A percentile compares a stretch with the other conserved stretches of the same genome.
Evolutionary conservation across 1,139 yeast species (phyloP).

Genomic region (Lodderomyces pseudojiufengensis): DNA sequence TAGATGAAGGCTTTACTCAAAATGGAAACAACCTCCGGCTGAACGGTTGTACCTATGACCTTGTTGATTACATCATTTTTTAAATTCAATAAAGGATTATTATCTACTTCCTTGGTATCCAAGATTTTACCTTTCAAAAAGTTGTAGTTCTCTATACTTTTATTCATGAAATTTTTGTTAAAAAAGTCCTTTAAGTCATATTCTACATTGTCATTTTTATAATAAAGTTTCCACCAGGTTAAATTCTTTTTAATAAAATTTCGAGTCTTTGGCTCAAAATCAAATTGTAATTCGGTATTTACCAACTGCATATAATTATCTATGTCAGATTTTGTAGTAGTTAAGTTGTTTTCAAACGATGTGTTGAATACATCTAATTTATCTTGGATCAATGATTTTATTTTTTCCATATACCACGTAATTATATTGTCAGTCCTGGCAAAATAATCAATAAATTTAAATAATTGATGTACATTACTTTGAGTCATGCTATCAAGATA

Average conservation of each 20-base stretch:
- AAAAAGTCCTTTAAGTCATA: constrained; percentile 43
- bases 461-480: constrained; percentile 37
- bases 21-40: constrained; percentile 34
- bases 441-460: constrained; percentile 31
- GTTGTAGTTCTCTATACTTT: constrained; percentile 39
- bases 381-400: constrained; percentile 13
- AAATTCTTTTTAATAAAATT: constrained; percentile 30
- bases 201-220: constrained; percentile 44
- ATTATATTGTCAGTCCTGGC: constrained; percentile 21
- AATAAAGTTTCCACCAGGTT: constrained; percentile 45
- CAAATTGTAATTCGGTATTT: constrained; percentile 38
- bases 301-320: constrained; percentile 28
- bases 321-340: constrained; percentile 18
- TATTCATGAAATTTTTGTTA: constrained; percentile 32
- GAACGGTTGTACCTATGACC: constrained; percentile 31
- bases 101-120: constrained; percentile 14
- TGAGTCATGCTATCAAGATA: constrained; percentile 28
- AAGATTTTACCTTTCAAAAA: constrained; percentile 37
- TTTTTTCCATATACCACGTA: constrained; percentile 24
- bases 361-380: constrained; percentile 3
- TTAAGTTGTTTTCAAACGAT: constrained; percentile 6
- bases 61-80: constrained; percentile 28
- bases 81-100: constrained; percentile 32
- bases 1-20: constrained; percentile 30
- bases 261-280: constrained; percentile 30